These are phyloP conservation scores for Exutisphaerella laricina DNA, from an alignment of 2,329 filamentous ascomycete species.

Conservation along the genomic window DNA sequence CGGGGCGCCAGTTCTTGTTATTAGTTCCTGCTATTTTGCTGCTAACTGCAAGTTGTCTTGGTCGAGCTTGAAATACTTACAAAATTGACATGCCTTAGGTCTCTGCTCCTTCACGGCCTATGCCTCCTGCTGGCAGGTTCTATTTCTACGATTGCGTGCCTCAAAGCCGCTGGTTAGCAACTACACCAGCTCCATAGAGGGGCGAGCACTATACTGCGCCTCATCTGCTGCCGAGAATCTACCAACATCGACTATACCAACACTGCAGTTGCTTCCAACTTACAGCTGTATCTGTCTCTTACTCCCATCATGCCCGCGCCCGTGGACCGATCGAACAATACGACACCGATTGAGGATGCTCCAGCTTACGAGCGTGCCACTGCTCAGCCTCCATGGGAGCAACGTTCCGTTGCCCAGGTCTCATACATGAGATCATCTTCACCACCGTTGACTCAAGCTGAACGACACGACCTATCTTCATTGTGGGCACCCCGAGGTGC, in stretches of 20 bases:
- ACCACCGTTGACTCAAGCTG: slow-evolving; percentile 6
- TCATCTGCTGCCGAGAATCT: neutral
- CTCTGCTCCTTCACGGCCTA: neutral
- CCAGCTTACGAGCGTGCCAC: neutral
- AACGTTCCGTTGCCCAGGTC: slow-evolving; percentile 13
- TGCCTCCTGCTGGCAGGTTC: slow-evolving; percentile 5
- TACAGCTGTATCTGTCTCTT: neutral
- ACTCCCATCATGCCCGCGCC: neutral
- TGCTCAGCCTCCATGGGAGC: slow-evolving; percentile 17
- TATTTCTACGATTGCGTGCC: neutral
- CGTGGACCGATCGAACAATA: neutral
- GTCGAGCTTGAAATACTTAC: no score
- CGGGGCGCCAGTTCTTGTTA: neutral
- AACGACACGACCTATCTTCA: slow-evolving; percentile 7
- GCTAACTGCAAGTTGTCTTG: neutral
- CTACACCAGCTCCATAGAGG: neutral
- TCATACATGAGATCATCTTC: slow-evolving; percentile 14
- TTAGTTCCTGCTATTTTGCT: neutral
- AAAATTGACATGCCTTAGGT: no score
- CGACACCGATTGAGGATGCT: neutral
- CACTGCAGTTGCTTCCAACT: neutral
- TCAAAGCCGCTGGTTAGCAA: slow-evolving; percentile 1
- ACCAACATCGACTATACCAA: no score
- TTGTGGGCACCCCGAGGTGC: slow-evolving; percentile 5
- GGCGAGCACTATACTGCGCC: slow-evolving; percentile 2